Percentiles rank a stretch among this genome's conserved stretches.
Conservation (phyloP, 768 basidiomycete species). For the Lactifluus echinatus region DNA sequence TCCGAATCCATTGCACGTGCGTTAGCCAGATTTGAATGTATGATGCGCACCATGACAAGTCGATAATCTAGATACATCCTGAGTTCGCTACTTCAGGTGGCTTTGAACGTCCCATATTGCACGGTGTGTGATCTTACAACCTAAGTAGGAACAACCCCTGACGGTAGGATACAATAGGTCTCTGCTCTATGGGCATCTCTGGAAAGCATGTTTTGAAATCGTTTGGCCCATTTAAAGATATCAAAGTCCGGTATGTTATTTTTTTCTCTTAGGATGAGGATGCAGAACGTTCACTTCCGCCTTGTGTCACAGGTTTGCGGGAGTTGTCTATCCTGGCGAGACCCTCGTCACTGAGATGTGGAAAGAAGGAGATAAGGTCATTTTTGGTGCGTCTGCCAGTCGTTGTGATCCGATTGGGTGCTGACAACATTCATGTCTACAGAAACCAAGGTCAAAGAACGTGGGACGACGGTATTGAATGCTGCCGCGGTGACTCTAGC, state of each 20-base stretch:
- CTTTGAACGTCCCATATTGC: constrained; percentile 83
- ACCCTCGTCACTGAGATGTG: constrained; percentile 97
- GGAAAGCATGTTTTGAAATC: constrained; percentile 87
- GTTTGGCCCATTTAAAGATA: constrained; percentile 81
- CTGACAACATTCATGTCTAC: not conserved
- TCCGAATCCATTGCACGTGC: constrained; percentile 79
- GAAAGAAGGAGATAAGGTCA: constrained; percentile 87
- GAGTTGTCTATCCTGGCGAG: constrained; percentile 91
- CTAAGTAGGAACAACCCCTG: not conserved
- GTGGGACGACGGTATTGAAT: constrained; percentile 59
- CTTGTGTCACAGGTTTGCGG: constrained; percentile 56
- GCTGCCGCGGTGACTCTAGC: constrained; percentile 75
- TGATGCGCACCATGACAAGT: not conserved
- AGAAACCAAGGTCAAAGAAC: constrained; percentile 89
- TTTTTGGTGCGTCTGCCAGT: constrained; percentile 62
- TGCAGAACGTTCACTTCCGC: constrained; percentile 3
- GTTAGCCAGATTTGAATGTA: constrained; percentile 22
- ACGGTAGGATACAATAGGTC: constrained; percentile 33
- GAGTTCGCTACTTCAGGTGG: constrained; percentile 94
- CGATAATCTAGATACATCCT: constrained; percentile 61
- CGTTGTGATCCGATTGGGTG: not conserved
- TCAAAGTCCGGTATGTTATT: constrained; percentile 77
- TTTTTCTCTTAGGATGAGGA: not conserved
- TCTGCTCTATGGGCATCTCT: constrained; percentile 89
- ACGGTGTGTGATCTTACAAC: constrained; percentile 33